Base-by-base conservation (phyloP, 768 basidiomycete genomes). In the Pleurotus ostreatus region DNA sequence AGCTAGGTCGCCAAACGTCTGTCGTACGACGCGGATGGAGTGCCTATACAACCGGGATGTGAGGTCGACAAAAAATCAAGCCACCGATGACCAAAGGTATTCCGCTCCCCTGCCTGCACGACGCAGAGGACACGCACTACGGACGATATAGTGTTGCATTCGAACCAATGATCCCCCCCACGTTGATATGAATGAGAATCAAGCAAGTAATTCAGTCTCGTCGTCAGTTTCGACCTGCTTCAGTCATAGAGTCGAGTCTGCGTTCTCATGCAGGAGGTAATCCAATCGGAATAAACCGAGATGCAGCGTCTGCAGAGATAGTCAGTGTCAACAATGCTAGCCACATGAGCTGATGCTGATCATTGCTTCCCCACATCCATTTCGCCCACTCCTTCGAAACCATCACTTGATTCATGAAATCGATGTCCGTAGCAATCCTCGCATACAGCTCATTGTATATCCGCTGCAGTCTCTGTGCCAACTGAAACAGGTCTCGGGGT, bases 91-190 rank as follows among this genome's bases (percentile, higher is more conserved):
- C 98, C 96, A 66, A 98, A 98, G 4, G 95, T 81, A 69, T 99
- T 99, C 40, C 95, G 80, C 68, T 98, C 96, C 41, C 83, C 81
- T 3, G 84, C 79, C 64, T 95, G 94, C 0, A 92, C 84, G n/a
- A 98, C 92, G 63, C 98, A 92, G 11, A 98, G 76, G 25, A 98
- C 68, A 71, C 23, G 79, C 66, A 51, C 79, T 81, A 53, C 26
- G 39, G 87, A 83, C 2, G 94, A 92, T 60, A 98, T 95, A 7
- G 96, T 97, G 67, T 99, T 99, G 73, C 98, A 97, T 68, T 99
- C 96, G 41, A 98, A 23, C 23, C 5, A 23, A 23, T 23, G 23
- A 23, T 23, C 23, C 23, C 23, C 4, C 23, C 23, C 23, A 23
- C 3, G 23, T 23, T 23, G 23, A 23, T 23, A 23, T 23, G 23